phyloP scores from a whole-genome alignment of 768 basidiomycete genomes.

The Collybiopsis luxurians region DNA sequence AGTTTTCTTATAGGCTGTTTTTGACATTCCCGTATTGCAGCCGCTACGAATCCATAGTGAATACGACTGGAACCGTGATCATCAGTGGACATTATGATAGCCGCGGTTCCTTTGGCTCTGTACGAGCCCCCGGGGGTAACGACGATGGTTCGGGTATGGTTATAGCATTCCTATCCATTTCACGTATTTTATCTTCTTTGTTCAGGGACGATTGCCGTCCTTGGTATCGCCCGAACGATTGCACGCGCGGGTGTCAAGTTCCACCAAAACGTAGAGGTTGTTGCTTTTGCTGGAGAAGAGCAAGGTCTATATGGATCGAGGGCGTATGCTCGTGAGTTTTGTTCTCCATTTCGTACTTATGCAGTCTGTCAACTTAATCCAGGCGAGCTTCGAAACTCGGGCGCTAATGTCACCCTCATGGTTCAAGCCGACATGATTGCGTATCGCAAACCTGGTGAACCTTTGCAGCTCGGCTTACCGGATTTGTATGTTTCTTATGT shows the following conservation, averaged over 20 bases:
- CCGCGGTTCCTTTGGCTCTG: slow-evolving; percentile 82
- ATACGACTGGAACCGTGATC: slow-evolving; percentile 65
- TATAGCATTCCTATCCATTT: not conserved
- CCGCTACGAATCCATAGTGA: slow-evolving; percentile 51
- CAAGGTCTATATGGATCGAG: slow-evolving; percentile 81
- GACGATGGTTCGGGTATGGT: slow-evolving; percentile 48
- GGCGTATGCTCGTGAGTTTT: slow-evolving; percentile 72
- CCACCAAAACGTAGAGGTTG: slow-evolving; percentile 74
- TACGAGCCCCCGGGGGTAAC: slow-evolving; percentile 56
- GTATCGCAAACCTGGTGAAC: slow-evolving; percentile 77
- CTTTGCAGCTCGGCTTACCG: slow-evolving; percentile 81
- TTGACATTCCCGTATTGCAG: slow-evolving; percentile 29
- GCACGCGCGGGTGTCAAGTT: slow-evolving; percentile 64
- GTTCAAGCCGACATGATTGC: slow-evolving; percentile 93
- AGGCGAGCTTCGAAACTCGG: slow-evolving; percentile 57
- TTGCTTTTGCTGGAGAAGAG: slow-evolving; percentile 88
- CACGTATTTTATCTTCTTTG: slow-evolving; percentile 46
- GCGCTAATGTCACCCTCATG: slow-evolving; percentile 76
- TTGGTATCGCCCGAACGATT: slow-evolving; percentile 79
- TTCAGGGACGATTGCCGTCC: slow-evolving; percentile 55
- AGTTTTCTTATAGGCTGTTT: not conserved
- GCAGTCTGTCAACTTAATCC: not conserved
- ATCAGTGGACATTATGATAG: slow-evolving; percentile 90
- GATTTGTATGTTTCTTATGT: slow-evolving; percentile 43
- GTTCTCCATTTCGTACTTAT: not conserved